These are phyloP conservation scores for Euphorbia pulcherrima DNA, from an alignment of 345 rosid species.

Conservation along the genomic window DNA sequence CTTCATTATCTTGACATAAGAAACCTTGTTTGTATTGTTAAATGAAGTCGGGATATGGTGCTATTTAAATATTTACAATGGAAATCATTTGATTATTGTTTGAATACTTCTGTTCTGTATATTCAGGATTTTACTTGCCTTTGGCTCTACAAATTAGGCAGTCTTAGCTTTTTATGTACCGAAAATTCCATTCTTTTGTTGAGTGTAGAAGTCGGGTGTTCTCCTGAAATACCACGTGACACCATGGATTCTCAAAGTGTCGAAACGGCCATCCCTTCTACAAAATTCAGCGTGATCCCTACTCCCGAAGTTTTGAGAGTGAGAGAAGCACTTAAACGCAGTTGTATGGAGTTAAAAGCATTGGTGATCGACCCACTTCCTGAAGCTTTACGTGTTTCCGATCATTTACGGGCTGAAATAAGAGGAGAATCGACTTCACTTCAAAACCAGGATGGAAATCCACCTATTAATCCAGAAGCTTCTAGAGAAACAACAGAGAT, in stretches of 20 bases:
- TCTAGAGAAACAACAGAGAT: conserved; percentile 5
- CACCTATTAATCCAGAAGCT: background rate
- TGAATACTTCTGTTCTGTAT: background rate
- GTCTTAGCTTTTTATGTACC: background rate
- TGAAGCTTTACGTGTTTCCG: conserved; percentile 34
- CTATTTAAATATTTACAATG: background rate
- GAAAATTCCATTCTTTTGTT: background rate
- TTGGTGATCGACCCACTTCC: conserved; percentile 52
- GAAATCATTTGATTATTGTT: background rate
- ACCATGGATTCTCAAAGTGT: conserved; percentile 23
- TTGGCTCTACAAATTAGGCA: background rate
- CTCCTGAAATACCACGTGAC: conserved; percentile 16
- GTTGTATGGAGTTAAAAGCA: conserved; percentile 39
- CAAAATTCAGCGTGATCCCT: conserved; percentile 16
- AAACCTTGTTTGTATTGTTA: background rate
- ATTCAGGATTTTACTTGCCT: background rate
- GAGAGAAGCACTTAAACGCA: conserved; percentile 39
- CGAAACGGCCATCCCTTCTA: background rate
- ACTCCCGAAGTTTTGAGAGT: conserved; percentile 34
- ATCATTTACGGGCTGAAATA: conserved; percentile 23
- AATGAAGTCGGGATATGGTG: background rate
- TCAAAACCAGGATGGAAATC: conserved; percentile 14
- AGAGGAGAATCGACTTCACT: conserved; percentile 7
- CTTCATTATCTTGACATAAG: background rate
- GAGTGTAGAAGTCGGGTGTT: conserved; percentile 3